A percentile compares a stretch with the other conserved stretches of the same genome.
phyloP scores from a whole-genome alignment of 2,329 filamentous ascomycete species.

The Parascedosporium putredinis region DNA sequence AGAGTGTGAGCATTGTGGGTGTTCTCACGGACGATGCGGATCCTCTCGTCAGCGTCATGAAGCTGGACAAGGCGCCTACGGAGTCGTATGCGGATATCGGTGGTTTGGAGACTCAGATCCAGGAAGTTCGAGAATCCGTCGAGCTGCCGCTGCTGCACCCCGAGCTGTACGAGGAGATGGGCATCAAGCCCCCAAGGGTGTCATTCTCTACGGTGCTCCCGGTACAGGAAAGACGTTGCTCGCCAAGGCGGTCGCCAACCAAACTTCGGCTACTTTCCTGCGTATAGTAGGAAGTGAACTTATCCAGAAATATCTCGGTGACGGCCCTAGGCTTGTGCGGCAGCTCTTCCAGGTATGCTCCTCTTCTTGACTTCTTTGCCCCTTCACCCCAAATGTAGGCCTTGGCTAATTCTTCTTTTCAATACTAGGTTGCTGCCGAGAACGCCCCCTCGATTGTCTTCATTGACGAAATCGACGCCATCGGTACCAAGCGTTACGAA shows the following conservation, averaged over 20 bases:
- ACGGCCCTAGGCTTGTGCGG: slow-evolving; percentile 86
- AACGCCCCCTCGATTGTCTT: slow-evolving; percentile 96
- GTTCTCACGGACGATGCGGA: slow-evolving; percentile 95
- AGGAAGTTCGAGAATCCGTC: slow-evolving; percentile 94
- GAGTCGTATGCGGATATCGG: slow-evolving; percentile 98
- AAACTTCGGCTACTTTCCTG: slow-evolving; percentile 96
- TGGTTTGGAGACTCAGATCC: slow-evolving; percentile 88
- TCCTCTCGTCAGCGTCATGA: slow-evolving; percentile 95
- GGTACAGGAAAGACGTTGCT: slow-evolving; percentile 95
- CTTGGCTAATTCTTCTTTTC: neutral
- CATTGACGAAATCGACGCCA: slow-evolving; percentile 98
- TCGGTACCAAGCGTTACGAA: slow-evolving; percentile 97
- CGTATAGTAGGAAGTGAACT: slow-evolving; percentile 94
- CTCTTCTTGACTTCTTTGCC: neutral
- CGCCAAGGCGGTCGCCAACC: slow-evolving; percentile 95
- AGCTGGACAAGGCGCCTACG: slow-evolving; percentile 95
- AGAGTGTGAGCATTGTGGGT: slow-evolving; percentile 94
- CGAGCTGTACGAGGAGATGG: slow-evolving; percentile 98
- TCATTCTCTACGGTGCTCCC: slow-evolving; percentile 94
- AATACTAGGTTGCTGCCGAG: slow-evolving; percentile 68
- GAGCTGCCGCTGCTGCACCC: slow-evolving; percentile 91
- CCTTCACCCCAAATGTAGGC: neutral
- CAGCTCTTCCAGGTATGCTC: slow-evolving; percentile 74
- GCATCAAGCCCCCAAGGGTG: slow-evolving; percentile 99
- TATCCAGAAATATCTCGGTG: slow-evolving; percentile 97